Evolutionary conservation across 2,329 filamentous ascomycete species (phyloP).

Genomic region (Thielaviopsis ethacetica): DNA sequence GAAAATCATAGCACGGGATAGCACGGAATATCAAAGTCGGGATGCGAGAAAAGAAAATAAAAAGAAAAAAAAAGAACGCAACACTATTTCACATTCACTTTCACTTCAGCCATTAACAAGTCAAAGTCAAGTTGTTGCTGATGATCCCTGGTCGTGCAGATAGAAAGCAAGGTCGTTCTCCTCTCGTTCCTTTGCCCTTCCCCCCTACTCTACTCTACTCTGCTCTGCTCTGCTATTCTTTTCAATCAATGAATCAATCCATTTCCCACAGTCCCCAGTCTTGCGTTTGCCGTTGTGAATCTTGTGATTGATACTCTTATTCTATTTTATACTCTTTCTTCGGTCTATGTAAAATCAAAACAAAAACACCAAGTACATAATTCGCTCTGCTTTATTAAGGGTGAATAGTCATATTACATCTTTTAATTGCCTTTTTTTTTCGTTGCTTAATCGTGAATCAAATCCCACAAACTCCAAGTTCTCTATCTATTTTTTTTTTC

Average conservation of each 20-base stretch:
- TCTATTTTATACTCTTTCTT: no score
- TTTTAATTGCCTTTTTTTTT: not conserved
- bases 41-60: not conserved
- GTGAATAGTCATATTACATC: not conserved
- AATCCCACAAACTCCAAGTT: not conserved
- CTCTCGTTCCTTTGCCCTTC: not conserved
- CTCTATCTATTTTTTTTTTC: not conserved
- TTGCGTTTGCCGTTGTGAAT: no score
- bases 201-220: not conserved
- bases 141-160: conserved; percentile 4
- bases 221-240: not conserved
- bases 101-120: not conserved
- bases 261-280: no score
- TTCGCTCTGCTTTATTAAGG: not conserved
- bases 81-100: not conserved
- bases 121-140: not conserved
- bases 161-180: not conserved
- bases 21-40: no score
- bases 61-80: not conserved
- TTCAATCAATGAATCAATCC: not conserved
- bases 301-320: no score
- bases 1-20: no score
- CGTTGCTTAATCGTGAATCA: not conserved
- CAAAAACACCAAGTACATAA: no score
- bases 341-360: no score